Base-by-base conservation (phyloP, 352 stramenopile species). In the Pythium brachiatum region DNA sequence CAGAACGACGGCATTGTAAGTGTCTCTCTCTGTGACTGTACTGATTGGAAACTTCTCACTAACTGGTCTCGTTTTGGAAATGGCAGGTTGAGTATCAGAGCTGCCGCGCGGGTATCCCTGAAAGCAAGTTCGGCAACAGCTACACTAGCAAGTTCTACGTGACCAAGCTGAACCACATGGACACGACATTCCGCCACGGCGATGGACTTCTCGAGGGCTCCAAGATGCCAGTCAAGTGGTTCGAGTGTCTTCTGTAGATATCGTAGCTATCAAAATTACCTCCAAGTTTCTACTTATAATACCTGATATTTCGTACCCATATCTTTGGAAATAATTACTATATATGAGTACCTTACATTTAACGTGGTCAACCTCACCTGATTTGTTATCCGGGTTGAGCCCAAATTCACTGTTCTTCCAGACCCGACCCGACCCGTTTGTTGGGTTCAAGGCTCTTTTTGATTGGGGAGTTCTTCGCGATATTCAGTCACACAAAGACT, bases 151-250 rank as follows among this genome's bases (percentile, higher is more conserved):
- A 62, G 26, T 83, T 86, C 62, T 91, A 91, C 65, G 60, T 79
- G 50, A 80, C 79, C 25, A 60, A 69, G 53, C 66, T 91, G 55
- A 91, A 89, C 64, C 79, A 91, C 57, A 63, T 70, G n/a, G 81
- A 91, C 54, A 84, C 74, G 6, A 72, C 78, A 3, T 84, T 89
- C 60, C 81, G 74, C 48, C 71, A 86, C 53, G 79, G 79, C 18
- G 81, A 89, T 41, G 78, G 72, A 0, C 72, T 79, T 39, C 81
- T 81, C 31, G 69, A 73, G 41, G 62, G 68, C 0, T 57, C 74
- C 5, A 73, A 85, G 57, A 89, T 83, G 57, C 81, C 81, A 0
- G 51, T 84, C 15, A 89, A 89, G 55, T 91, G 81, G 81, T 86
- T 91, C 41, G 76, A 88, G 66, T 91, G 81, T 43, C n/a, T 84